Base-by-base conservation (phyloP, 768 basidiomycete genomes). In the Coprinopsis cinerea region DNA sequence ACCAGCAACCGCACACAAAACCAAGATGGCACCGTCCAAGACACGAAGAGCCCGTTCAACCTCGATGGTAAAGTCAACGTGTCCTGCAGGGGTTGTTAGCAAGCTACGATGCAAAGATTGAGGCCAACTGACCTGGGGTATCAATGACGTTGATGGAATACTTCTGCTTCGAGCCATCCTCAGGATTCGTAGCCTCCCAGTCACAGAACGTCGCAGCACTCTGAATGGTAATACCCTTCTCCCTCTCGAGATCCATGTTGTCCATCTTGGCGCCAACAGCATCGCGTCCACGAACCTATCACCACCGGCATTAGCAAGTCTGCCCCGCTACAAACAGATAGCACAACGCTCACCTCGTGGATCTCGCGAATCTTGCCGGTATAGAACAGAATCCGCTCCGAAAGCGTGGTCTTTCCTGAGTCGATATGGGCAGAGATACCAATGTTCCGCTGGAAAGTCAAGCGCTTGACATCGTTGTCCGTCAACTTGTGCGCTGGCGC, bases 231-330 rank as follows among this genome's bases (percentile, higher is more conserved):
- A 99, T 99, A 32, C 96, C 96, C 71, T 99, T 98, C 68, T 98
- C 96, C 41, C 95, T 77, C 66, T 99, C 96, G 3, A 99, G 74
- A 55, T 99, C 96, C 96, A 99, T 99, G 58, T 87, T 91, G 67
- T 99, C 96, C 96, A 99, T 99, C 74, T 99, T 99, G 6, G 96
- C 96, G 46, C 96, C 96, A 17, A 98, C 93, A 24, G 85, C 83
- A 65, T 99, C 96, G 47, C 88, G 79, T 37, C 96, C 96, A 53
- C 96, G 78, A 53, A 95, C 91, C 88, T 91, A 59, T 11, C 52
- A 34, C 25, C 28, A 24, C 53, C n/a, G n/a, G 51, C 51, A 53
- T 43, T 9, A 52, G 49, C 53, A 47, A 27, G 50, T 50, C 37
- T 36, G 18, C 27, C 47, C 13, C 11, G 2, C 13, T 9, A 24